These are phyloP conservation scores for Ustilago bromivora DNA, from an alignment of 1,284 basidiomycete genomes.

Conservation along the genomic window DNA sequence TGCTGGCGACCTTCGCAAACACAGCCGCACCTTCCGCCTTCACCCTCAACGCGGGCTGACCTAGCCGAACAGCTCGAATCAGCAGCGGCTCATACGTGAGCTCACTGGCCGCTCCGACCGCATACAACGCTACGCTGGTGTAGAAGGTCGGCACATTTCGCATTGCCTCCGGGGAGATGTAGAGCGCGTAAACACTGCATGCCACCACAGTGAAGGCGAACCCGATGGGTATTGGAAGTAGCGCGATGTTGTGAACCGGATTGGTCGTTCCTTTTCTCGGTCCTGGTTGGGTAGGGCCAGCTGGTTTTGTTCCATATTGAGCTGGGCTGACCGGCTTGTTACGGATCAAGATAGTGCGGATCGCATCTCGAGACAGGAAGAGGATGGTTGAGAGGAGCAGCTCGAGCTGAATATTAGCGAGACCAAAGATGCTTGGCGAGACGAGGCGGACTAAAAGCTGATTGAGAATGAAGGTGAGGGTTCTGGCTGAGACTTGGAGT, in stretches of 20 bases:
- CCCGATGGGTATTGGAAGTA: constrained; percentile 59
- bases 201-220: constrained; percentile 36
- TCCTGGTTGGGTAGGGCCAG: neutral
- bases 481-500: constrained; percentile 84
- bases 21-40: constrained; percentile 63
- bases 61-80: constrained; percentile 51
- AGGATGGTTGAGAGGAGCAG: constrained; percentile 87
- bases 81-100: constrained; percentile 62
- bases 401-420: constrained; percentile 87
- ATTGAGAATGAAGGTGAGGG: constrained; percentile 88
- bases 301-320: no score
- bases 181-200: constrained; percentile 35
- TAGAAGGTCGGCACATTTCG: constrained; percentile 38
- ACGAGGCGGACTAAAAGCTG: constrained; percentile 86
- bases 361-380: constrained; percentile 90
- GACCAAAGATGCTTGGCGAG: constrained; percentile 86
- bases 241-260: constrained; percentile 59
- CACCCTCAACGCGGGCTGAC: constrained; percentile 51
- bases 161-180: constrained; percentile 51
- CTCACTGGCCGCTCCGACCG: constrained; percentile 60
- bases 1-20: constrained; percentile 51
- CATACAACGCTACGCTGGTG: constrained; percentile 55
- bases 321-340: neutral
- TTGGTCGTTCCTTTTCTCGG: constrained; percentile 20
- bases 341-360: constrained; percentile 70